Evolutionary conservation across 176 grass and related monocot genomes (phyloP).

Genomic region (Saccharum officinarum): DNA sequence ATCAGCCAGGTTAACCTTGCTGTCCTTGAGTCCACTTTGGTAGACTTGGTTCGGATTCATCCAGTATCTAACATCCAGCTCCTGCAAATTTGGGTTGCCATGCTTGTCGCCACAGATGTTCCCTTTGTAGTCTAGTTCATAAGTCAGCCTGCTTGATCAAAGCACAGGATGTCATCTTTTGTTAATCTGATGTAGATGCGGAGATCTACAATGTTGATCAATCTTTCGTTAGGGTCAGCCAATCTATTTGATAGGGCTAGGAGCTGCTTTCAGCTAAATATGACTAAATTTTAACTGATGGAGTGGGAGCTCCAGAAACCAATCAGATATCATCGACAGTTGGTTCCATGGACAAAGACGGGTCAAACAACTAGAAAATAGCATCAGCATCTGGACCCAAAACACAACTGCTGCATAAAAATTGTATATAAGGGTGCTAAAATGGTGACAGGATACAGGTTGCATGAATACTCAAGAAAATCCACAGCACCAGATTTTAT

Average conservation of each 20-base stretch:
- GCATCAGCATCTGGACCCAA: neutral
- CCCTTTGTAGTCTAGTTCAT: constrained; percentile 93
- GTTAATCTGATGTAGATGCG: neutral
- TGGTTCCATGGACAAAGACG: neutral
- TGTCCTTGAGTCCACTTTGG: constrained; percentile 74
- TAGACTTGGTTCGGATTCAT: constrained; percentile 97
- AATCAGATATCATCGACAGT: neutral
- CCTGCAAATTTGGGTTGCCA: constrained; percentile 61
- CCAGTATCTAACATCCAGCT: constrained; percentile 86
- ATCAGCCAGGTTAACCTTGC: constrained; percentile 71
- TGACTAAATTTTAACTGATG: neutral
- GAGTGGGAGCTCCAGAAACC: neutral
- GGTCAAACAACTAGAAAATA: neutral
- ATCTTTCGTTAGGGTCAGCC: neutral
- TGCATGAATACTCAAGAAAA: neutral
- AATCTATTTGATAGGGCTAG: neutral
- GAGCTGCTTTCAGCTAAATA: neutral
- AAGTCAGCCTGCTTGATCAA: constrained; percentile 62
- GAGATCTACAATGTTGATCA: neutral
- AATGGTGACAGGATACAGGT: neutral
- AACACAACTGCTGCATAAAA: neutral
- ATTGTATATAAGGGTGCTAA: neutral
- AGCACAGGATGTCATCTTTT: neutral
- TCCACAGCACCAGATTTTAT: neutral
- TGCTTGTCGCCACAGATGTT: constrained; percentile 83